Evolutionary conservation across 139 green algal species (phyloP).

Genomic region (Edaphochlamys debaryana): DNA sequence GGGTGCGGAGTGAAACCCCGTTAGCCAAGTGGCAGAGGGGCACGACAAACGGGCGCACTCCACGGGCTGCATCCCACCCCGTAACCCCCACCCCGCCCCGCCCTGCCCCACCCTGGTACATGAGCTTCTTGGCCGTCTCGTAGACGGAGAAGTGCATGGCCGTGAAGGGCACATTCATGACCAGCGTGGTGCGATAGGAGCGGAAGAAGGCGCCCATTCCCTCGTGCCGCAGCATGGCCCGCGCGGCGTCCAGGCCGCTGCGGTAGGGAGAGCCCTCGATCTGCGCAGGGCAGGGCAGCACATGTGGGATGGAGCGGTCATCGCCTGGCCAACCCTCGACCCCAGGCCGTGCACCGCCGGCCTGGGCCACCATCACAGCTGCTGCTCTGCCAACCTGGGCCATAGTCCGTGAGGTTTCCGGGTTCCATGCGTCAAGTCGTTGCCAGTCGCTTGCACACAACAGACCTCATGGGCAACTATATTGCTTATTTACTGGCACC

Average conservation of each 20-base stretch:
- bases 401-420: no score
- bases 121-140: slow-evolving; percentile 86
- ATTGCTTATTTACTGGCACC: no score
- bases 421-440: no score
- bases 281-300: not conserved
- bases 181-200: slow-evolving; percentile 84
- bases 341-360: no score
- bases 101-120: slow-evolving; percentile 46
- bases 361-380: no score
- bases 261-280: slow-evolving; percentile 52
- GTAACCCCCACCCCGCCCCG: not conserved
- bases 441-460: no score
- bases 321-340: not conserved
- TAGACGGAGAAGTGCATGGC: slow-evolving; percentile 95
- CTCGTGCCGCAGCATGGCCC: slow-evolving; percentile 70
- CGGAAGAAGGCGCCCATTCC: slow-evolving; percentile 88
- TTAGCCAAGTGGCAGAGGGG: no score
- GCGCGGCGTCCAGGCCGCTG: slow-evolving; percentile 71
- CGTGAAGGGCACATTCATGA: slow-evolving; percentile 98
- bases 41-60: no score
- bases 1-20: not conserved
- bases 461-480: no score
- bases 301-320: not conserved
- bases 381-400: no score
- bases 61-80: no score